Base-by-base conservation (phyloP, 75 land plant species). In the Cupressus sempervirens region DNA sequence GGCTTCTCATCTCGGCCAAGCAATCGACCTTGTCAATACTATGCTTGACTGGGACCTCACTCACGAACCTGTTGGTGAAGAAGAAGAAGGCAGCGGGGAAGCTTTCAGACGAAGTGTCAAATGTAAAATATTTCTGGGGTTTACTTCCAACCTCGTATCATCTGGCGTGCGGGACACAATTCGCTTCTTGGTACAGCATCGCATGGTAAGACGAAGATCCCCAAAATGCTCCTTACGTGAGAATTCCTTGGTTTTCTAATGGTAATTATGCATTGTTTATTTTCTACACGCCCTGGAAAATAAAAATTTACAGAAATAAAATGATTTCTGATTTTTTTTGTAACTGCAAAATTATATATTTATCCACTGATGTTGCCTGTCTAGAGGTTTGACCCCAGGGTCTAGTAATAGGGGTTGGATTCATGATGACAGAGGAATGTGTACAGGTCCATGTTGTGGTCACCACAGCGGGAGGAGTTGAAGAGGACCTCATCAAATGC, bases 401-500 rank as follows among this genome's bases (percentile, higher is more conserved):
- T 79, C 46, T 79, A 79, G 81, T 79, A 79, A 79, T 50, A 45
- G 23, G 45, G 14, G 43, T 79, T 41, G 14, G 81, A 79, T 79
- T 79, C 50, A 79, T 79, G 50, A 15, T 77, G 81, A 32, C 81
- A 79, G 81, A 79, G 86, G 23, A 65, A 56, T 84, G 85, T 79
- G n/a, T 88, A n/a, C 84, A 95, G 97, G 99, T 97, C 54, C 96
- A 97, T 90, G 99, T 97, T 30, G 76, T 97, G 68, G 99, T 97
- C 14, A 97, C 99, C 12, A 97, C 99, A 34, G 91, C 98, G 56
- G 99, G 99, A 87, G 99, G 98, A 16, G 91, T 97, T 75, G 99
- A 97, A 65, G 99, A 97, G 85, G 99, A 97, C 85, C 92, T 97
- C n/a, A 94, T 97, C 40, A 97, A 97, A 83, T 97, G 99, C 79